Base-by-base conservation (phyloP, 148 eudicot genomes). In the Pouteria glomerata region DNA sequence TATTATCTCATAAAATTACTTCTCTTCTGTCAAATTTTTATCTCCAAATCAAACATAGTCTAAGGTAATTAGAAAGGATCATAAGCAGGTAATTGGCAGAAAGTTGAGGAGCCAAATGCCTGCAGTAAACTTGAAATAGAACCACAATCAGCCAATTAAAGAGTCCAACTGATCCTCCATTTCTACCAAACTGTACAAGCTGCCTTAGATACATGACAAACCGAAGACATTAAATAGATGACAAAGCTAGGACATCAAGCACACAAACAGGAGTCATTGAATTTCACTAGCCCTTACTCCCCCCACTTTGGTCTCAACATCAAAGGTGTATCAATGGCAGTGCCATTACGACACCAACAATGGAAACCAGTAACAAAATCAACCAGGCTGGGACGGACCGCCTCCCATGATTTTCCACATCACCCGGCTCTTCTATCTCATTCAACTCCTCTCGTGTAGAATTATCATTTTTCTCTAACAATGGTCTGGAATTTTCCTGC, bases 251-350 rank as follows among this genome's bases (percentile, higher is more conserved):
- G 33, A 29, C 44, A 11, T 33, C 58, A 15, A 65, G n/a, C 31
- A 39, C 44, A 3, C 44, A 39, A 8, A 4, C 4, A 8, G 44
- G 44, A 3, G 4, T 8, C 44, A 39, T 39, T 39, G 44, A 39
- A 39, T 39, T 39, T 5, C 44, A 39, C 7, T 4, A 10, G 44
- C 44, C 0, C 10, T 5, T 39, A 5, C 44, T 10, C 10, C 35
- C 39, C 19, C 41, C 35, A 10, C 24, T 35, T 31, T 11, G 7
- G 13, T 19, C 24, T 8, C 39, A 51, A 15, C 13, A 74, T 89
- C 87, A 94, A 71, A 80, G 89, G 78, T 93, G 97, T 68, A 94
- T 93, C 74, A 94, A 77, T 55, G 98, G 97, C 79, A 94, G 76
- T 3, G 98, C 87, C 93, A 94, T 94, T 37, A 94, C 90, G 68